Conservation (phyloP, 2,329 filamentous ascomycete species). For the Xylariaceae sp. region DNA sequence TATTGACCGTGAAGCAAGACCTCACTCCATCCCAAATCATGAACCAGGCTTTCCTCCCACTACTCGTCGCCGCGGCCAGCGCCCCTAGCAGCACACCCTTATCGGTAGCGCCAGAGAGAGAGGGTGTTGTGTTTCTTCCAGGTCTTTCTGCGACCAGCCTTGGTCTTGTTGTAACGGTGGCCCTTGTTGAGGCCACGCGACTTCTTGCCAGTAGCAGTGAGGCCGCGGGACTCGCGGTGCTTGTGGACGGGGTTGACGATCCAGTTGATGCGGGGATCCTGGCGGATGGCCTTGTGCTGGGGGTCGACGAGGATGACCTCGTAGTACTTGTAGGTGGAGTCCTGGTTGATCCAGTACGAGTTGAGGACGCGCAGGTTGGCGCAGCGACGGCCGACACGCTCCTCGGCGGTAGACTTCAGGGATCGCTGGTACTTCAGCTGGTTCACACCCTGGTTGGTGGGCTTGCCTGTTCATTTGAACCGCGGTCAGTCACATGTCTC, state of each 20-base stretch:
- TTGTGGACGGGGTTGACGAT: slow-evolving; percentile 99
- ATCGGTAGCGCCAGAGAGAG: slow-evolving; percentile 97
- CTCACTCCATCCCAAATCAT: slow-evolving; percentile 32
- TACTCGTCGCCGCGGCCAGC: slow-evolving; percentile 19
- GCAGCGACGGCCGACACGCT: slow-evolving; percentile 98
- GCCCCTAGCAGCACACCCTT: slow-evolving; percentile 37
- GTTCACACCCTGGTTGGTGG: slow-evolving; percentile 99
- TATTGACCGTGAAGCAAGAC: slow-evolving; percentile 32
- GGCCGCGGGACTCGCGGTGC: slow-evolving; percentile 97
- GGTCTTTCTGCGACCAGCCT: slow-evolving; percentile 96
- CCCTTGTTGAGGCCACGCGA: slow-evolving; percentile 99
- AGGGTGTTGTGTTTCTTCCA: slow-evolving; percentile 99
- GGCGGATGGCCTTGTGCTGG: slow-evolving; percentile 99
- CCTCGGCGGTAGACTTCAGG: slow-evolving; percentile 94
- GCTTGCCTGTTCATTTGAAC: slow-evolving; percentile 70
- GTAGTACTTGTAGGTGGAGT: slow-evolving; percentile 99
- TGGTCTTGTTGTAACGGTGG: slow-evolving; percentile 98
- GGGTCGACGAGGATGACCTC: slow-evolving; percentile 99
- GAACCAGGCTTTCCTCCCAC: slow-evolving; percentile 26
- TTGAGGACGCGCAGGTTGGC: slow-evolving; percentile 99
- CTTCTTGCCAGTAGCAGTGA: slow-evolving; percentile 99
- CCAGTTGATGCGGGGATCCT: slow-evolving; percentile 99
- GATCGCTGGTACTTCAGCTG: slow-evolving; percentile 99
- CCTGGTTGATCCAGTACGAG: slow-evolving; percentile 99
- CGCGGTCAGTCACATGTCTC: slow-evolving; percentile 15